These are phyloP conservation scores for Penicillium sp. DNA, from an alignment of 2,329 filamentous ascomycete species.

Conservation along the genomic window DNA sequence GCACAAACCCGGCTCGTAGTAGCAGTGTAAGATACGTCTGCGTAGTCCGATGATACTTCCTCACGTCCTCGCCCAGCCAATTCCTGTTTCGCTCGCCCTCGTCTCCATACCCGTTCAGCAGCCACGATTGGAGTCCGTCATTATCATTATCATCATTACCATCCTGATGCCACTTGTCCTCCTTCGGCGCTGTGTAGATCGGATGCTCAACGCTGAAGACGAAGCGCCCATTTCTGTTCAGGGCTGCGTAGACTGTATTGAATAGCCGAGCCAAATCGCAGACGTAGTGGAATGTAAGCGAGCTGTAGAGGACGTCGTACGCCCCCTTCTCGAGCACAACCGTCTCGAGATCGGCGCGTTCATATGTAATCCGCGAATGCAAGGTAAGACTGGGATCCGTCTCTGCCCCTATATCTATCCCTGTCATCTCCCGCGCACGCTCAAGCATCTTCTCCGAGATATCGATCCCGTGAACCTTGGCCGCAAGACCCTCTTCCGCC, in stretches of 20 bases:
- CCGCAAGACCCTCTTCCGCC: constrained; percentile 41
- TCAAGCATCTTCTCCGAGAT: constrained; percentile 52
- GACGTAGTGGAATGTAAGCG: constrained; percentile 50
- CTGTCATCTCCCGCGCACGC: constrained; percentile 36
- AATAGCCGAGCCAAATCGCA: constrained; percentile 40
- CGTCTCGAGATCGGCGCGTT: not conserved
- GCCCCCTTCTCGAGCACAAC: constrained; percentile 14
- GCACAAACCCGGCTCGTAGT: constrained; percentile 42
- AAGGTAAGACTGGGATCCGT: not conserved
- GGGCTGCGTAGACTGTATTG: not conserved
- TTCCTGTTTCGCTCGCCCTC: constrained; percentile 49
- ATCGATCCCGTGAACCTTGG: constrained; percentile 45
- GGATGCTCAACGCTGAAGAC: constrained; percentile 56
- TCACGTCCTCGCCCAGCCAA: constrained; percentile 51
- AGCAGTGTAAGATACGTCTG: constrained; percentile 48
- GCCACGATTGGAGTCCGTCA: constrained; percentile 45
- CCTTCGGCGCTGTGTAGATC: constrained; percentile 49
- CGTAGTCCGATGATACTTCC: constrained; percentile 55
- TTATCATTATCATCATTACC: constrained; percentile 34
- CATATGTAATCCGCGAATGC: not conserved
- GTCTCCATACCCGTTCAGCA: constrained; percentile 47
- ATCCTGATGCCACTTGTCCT: constrained; percentile 30
- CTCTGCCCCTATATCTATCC: too few species aligned
- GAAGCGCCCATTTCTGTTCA: not conserved
- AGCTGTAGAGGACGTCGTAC: constrained; percentile 50